Conservation (phyloP, 768 basidiomycete genomes). For the Arthromyces matolae region DNA sequence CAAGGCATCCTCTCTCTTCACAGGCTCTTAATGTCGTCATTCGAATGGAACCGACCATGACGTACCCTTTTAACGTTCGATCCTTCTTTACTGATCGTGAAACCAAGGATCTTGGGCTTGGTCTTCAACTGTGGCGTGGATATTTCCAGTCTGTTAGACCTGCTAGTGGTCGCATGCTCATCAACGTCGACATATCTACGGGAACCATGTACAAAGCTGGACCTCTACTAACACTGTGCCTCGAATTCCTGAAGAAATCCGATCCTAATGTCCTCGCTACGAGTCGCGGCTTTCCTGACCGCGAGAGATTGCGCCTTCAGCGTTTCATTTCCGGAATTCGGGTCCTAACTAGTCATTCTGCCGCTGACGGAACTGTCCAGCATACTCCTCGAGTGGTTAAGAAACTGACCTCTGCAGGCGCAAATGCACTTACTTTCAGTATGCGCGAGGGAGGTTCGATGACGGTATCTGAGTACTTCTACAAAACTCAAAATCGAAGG, state of each 20-base stretch:
- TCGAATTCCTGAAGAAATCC: conserved; percentile 41
- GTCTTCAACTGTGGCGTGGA: conserved; percentile 66
- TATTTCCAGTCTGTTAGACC: conserved; percentile 74
- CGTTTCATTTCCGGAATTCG: conserved; percentile 54
- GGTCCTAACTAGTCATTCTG: conserved; percentile 39
- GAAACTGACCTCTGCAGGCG: conserved; percentile 51
- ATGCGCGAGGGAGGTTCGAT: conserved; percentile 52
- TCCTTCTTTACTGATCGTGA: conserved; percentile 66
- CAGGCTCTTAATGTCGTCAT: conserved; percentile 71
- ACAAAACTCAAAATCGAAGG: conserved; percentile 43
- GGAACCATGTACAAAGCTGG: conserved; percentile 70
- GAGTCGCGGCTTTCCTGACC: conserved; percentile 44
- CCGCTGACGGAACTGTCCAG: conserved; percentile 22
- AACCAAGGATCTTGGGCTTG: conserved; percentile 43
- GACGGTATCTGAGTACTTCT: conserved; percentile 63
- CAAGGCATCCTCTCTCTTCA: not conserved
- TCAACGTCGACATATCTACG: conserved; percentile 73
- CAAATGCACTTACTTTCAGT: conserved; percentile 50
- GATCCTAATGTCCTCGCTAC: conserved; percentile 37
- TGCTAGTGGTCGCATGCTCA: conserved; percentile 50
- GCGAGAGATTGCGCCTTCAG: conserved; percentile 51
- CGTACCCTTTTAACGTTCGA: conserved; percentile 67
- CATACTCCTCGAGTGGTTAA: conserved; percentile 58
- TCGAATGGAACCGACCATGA: conserved; percentile 63
- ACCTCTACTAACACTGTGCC: conserved; percentile 46